These are phyloP conservation scores for Glycine soja DNA, from an alignment of 306 rosid species.

Conservation along the genomic window DNA sequence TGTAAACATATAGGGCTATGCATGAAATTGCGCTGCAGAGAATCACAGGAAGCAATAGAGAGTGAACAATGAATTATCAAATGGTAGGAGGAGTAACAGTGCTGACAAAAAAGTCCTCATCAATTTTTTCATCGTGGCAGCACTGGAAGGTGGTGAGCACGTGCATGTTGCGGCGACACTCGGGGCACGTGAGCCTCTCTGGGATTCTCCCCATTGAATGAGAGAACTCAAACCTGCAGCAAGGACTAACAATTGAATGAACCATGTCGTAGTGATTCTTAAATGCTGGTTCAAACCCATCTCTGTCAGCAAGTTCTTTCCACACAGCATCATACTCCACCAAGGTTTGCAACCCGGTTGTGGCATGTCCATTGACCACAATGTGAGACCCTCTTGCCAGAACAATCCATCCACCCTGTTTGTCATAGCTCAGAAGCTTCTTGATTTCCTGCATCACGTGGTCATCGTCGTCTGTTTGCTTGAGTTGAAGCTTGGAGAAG, in stretches of 20 bases:
- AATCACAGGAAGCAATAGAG: background rate
- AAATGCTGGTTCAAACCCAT: conserved; percentile 57
- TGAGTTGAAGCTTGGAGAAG: conserved; percentile 65
- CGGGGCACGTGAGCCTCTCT: conserved; percentile 54
- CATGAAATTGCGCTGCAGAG: background rate
- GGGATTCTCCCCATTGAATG: conserved; percentile 55
- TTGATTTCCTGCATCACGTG: conserved; percentile 61
- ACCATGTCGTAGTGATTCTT: conserved; percentile 46
- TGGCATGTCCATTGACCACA: conserved; percentile 59
- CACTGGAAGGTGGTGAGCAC: conserved; percentile 65
- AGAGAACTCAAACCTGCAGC: conserved; percentile 57
- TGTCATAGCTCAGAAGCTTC: conserved; percentile 65
- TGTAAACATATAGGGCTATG: background rate
- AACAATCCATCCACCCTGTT: conserved; percentile 58
- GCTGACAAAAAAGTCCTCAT: conserved; percentile 44
- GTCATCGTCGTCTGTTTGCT: conserved; percentile 51
- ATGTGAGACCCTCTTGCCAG: conserved; percentile 56
- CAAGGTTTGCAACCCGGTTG: conserved; percentile 47
- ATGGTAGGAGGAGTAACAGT: conserved; percentile 36
- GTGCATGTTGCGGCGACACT: conserved; percentile 60
- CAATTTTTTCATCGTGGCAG: conserved; percentile 56
- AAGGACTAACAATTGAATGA: conserved; percentile 47
- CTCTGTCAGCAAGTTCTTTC: conserved; percentile 47
- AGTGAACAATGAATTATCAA: background rate
- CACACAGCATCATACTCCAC: conserved; percentile 55